These are phyloP conservation scores for Globisporangium carolinianum DNA, from an alignment of 352 stramenopile genomes.

Conservation along the genomic window DNA sequence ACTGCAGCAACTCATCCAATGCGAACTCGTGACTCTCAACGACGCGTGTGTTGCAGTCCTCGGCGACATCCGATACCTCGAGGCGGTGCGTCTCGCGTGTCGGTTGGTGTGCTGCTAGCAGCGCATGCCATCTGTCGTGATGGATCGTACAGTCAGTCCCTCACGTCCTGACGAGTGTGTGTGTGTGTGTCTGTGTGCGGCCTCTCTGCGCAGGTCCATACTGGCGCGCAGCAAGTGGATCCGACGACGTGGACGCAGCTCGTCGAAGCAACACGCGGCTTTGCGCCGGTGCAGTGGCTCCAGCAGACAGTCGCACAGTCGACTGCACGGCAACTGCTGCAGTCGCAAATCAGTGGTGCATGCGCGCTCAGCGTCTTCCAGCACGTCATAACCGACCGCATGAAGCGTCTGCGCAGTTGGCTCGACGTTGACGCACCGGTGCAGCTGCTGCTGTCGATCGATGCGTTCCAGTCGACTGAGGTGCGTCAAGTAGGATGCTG, in stretches of 20 bases:
- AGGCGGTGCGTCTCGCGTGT: constrained; percentile 14
- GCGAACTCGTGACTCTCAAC: constrained; percentile 16
- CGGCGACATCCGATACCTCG: constrained; percentile 16
- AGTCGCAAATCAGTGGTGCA: background rate
- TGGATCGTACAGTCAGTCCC: no score
- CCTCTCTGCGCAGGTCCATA: constrained; percentile 5
- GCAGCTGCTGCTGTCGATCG: constrained; percentile 20
- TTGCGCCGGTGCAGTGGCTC: constrained; percentile 6
- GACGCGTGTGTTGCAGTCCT: constrained; percentile 13
- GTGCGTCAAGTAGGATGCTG: constrained; percentile 9
- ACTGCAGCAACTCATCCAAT: constrained; percentile 16
- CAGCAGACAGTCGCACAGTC: background rate
- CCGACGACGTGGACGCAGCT: constrained; percentile 6
- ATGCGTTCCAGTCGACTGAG: constrained; percentile 34
- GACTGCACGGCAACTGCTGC: background rate
- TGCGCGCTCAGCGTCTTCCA: constrained; percentile 31
- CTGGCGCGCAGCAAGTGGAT: constrained; percentile 6
- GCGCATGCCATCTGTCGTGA: background rate
- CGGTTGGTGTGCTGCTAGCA: background rate
- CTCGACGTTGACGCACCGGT: constrained; percentile 7
- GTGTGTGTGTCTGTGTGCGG: no score
- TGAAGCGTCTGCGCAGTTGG: constrained; percentile 27
- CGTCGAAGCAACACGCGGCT: background rate
- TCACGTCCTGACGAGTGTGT: no score
- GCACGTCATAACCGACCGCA: constrained; percentile 18